Percentiles rank a stretch among this genome's conserved stretches.
These are phyloP conservation scores for Haplographium delicatum DNA, from an alignment of 495 filamentous ascomycete genomes.

Conservation along the genomic window DNA sequence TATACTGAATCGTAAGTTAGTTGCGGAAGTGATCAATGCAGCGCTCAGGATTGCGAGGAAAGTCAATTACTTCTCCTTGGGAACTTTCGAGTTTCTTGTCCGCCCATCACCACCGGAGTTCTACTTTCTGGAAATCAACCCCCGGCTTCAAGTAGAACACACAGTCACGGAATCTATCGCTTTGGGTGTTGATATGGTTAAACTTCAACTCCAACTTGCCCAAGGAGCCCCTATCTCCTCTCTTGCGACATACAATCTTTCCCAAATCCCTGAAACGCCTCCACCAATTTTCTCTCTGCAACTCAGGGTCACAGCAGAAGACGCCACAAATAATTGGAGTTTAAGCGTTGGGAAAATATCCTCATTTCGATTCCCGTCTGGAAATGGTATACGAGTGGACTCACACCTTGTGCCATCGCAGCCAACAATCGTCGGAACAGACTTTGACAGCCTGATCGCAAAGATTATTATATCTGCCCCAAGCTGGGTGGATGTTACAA, in stretches of 20 bases:
- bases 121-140: conserved; percentile 64
- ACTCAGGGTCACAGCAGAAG: conserved; percentile 53
- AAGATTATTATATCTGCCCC: conserved; percentile 56
- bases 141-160: conserved; percentile 60
- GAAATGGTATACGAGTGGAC: conserved; percentile 53
- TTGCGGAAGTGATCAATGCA: conserved; percentile 32
- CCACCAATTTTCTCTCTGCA: conserved; percentile 43
- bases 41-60: conserved; percentile 43
- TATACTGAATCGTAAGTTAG: conserved; percentile 25
- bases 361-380: conserved; percentile 46
- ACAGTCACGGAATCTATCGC: conserved; percentile 56
- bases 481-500: conserved; percentile 43
- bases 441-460: conserved; percentile 56
- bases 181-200: conserved; percentile 47
- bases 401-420: conserved; percentile 41
- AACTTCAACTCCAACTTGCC: conserved; percentile 49
- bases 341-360: conserved; percentile 55
- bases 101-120: conserved; percentile 46
- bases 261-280: conserved; percentile 27
- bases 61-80: conserved; percentile 53
- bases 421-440: conserved; percentile 41
- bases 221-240: conserved; percentile 43
- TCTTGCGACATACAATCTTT: conserved; percentile 32
- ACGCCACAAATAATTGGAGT: conserved; percentile 45
- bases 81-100: conserved; percentile 58